Evolutionary conservation across 495 filamentous ascomycete genomes (phyloP), one percentile per base, ranked within the genome.

Genomic region (Daldinia childiae): DNA sequence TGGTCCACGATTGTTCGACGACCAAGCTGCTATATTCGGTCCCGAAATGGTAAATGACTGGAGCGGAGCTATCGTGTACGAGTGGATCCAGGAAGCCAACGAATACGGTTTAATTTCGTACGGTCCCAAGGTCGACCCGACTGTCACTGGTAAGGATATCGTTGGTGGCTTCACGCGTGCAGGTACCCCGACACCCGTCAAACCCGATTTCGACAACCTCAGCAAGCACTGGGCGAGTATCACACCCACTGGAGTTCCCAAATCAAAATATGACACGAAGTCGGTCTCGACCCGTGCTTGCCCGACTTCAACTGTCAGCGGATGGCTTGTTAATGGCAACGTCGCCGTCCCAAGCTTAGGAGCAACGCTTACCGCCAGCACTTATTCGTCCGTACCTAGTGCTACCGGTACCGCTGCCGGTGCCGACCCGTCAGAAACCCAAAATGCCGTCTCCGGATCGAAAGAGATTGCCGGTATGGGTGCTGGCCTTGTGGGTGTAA

Each of bases 71-170:
- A 93, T 96, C 63, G 83, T 95, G 69, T 97, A 97, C 79, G 93
- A 97, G 78, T 97, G 93, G 93, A 91, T 97, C 62, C 80, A 94
- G 75, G 93, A 96, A 78, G 82, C 86, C 51, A 97, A 96, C 78
- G 80, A 93, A 74, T 97, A 96, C 76, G 93, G 93, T 59, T 82
- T 97, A 38, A 88, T 97, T 76, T 90, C 85, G 45, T 97, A 97
- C 76, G 93, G 91, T 9, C 82, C 84, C 4, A 76, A 74, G 50
- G 81, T 84, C 45, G 82, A 82, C 52, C 74, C 82, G 7, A 83
- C 80, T 19, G 83, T 70, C 24, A 81, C 84, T 1, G 84, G 83
- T 7, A 77, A 81, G 30, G 84, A 86, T 55, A 79, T 90, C 39
- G 81, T 85, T 24, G 91, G 87, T 65, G 92, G 92, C 11, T 94